These are phyloP conservation scores for Cutaneotrichosporon mucoides DNA, from an alignment of 1,284 basidiomycete genomes.

Conservation along the genomic window DNA sequence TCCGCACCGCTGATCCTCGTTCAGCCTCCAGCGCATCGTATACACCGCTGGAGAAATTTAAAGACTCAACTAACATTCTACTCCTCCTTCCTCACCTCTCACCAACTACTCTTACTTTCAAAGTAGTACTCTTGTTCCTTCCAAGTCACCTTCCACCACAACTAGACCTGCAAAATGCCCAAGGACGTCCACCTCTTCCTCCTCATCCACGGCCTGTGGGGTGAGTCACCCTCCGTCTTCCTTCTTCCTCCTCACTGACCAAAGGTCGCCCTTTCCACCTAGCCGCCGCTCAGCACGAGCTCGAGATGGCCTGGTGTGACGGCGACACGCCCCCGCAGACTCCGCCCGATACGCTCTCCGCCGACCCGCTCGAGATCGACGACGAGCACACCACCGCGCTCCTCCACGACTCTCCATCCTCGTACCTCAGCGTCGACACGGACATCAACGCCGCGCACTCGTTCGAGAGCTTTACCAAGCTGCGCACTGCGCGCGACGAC, in stretches of 20 bases:
- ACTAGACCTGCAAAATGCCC: not conserved
- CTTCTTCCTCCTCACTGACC: not conserved
- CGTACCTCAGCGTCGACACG: too few relatives aligned
- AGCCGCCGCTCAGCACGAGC: conserved; percentile 35
- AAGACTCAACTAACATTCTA: too few relatives aligned
- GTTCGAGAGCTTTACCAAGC: not conserved
- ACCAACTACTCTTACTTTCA: too few relatives aligned
- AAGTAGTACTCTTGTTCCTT: not conserved
- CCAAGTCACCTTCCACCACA: not conserved
- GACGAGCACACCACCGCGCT: not conserved
- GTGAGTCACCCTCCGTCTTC: conserved; percentile 19
- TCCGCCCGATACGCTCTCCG: not conserved
- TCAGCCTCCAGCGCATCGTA: too few relatives aligned
- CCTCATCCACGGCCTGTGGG: conserved; percentile 49
- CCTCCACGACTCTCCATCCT: too few relatives aligned
- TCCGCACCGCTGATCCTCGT: too few relatives aligned
- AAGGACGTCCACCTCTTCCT: conserved; percentile 41
- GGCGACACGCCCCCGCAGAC: not conserved
- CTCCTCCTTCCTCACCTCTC: too few relatives aligned
- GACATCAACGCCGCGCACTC: too few relatives aligned
- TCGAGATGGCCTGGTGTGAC: conserved; percentile 24
- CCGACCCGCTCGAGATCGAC: not conserved
- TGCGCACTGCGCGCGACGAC: conserved; percentile 14
- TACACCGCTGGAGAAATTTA: too few relatives aligned
- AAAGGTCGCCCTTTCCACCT: conserved; percentile 41